These are phyloP conservation scores for Chiua sp. DNA, from an alignment of 1,284 basidiomycete genomes.

Conservation along the genomic window DNA sequence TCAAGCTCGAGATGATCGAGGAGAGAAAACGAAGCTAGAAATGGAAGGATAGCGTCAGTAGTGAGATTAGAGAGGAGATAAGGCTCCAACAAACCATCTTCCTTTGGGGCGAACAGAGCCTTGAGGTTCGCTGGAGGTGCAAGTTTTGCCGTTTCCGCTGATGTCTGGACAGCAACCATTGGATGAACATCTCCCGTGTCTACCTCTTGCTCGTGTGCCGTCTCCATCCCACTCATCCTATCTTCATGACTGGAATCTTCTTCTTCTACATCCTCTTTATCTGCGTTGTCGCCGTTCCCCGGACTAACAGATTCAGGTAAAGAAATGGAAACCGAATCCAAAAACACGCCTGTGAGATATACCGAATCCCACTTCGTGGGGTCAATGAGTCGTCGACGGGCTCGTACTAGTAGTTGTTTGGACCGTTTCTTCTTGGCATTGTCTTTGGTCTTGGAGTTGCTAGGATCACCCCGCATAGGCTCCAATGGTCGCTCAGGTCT, in stretches of 20 bases:
- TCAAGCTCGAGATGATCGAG: conserved; percentile 70
- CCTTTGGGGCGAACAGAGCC: conserved; percentile 70
- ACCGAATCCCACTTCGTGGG: conserved; percentile 69
- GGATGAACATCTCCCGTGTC: conserved; percentile 18
- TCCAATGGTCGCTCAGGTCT: conserved; percentile 66
- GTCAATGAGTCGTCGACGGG: conserved; percentile 56
- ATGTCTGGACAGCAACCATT: not conserved
- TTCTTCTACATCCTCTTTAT: conserved; percentile 3
- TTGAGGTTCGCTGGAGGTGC: conserved; percentile 50
- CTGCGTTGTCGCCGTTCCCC: conserved; percentile 1
- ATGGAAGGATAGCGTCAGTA: not conserved
- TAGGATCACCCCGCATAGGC: conserved; percentile 30
- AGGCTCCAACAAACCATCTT: conserved; percentile 53
- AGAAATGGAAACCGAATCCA: conserved; percentile 44
- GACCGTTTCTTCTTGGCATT: conserved; percentile 38
- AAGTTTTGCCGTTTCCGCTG: conserved; percentile 3
- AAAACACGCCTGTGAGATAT: conserved; percentile 67
- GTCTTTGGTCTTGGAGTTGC: conserved; percentile 11
- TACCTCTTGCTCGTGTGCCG: not conserved
- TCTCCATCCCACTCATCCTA: not conserved
- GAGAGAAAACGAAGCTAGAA: conserved; percentile 53
- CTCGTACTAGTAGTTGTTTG: conserved; percentile 26
- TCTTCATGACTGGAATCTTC: conserved; percentile 16
- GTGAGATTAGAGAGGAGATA: not conserved
- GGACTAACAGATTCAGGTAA: conserved; percentile 3